These are phyloP conservation scores for Coemansia sp. DNA, from an alignment of 192 early-diverging fungal species.

Conservation along the genomic window DNA sequence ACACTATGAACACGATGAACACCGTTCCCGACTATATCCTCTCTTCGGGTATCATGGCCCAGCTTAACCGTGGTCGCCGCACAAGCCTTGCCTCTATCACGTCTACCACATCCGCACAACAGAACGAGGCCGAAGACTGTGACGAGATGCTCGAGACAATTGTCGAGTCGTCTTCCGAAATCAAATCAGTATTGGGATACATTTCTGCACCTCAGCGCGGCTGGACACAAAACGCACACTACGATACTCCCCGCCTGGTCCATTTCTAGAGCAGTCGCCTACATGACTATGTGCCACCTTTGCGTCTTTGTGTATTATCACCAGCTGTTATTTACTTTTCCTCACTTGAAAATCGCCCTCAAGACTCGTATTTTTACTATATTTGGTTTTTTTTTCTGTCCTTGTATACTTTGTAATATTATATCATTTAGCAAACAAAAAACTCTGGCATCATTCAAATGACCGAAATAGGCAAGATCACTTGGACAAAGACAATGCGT, in stretches of 20 bases:
- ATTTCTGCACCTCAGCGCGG: constrained; percentile 36
- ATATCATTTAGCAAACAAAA: constrained; percentile 11
- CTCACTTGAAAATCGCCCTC: background rate
- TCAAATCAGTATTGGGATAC: constrained; percentile 49
- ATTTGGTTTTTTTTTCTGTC: constrained; percentile 8
- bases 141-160: constrained; percentile 7
- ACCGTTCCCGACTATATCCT: constrained; percentile 49
- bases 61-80: constrained; percentile 28
- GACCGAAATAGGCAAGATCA: constrained; percentile 6
- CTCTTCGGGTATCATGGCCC: constrained; percentile 47
- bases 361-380: constrained; percentile 1
- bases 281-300: too few species aligned
- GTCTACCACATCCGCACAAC: constrained; percentile 9
- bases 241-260: constrained; percentile 47
- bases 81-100: constrained; percentile 32
- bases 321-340: background rate
- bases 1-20: constrained; percentile 10
- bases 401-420: constrained; percentile 22
- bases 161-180: constrained; percentile 23
- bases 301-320: constrained; percentile 16
- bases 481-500: constrained; percentile 6
- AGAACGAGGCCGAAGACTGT: constrained; percentile 10
- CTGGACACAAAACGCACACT: constrained; percentile 27
- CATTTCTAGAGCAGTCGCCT: constrained; percentile 25
- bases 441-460: background rate